Evolutionary conservation across 2,329 filamentous ascomycete genomes (phyloP).

Genomic region (Teratosphaeria viscida): DNA sequence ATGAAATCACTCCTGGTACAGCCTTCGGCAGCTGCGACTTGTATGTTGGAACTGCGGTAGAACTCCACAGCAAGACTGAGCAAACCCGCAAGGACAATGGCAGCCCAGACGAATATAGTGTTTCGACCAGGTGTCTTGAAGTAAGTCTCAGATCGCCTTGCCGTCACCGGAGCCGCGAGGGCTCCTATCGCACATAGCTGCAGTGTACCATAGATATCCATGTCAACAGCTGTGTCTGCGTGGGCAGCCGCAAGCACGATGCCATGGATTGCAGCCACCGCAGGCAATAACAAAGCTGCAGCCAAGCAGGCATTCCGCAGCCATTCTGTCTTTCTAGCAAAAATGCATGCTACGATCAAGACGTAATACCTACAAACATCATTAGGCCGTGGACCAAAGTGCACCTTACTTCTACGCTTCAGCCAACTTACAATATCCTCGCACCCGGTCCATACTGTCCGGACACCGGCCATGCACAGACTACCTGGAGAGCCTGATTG

Average conservation of each 20-base stretch:
- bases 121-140: slow-evolving; percentile 54
- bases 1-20: slow-evolving; percentile 28
- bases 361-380: slow-evolving; percentile 46
- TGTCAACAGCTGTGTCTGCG: slow-evolving; percentile 53
- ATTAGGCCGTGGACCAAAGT: not conserved
- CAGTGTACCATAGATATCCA: slow-evolving; percentile 59
- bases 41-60: slow-evolving; percentile 38
- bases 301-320: slow-evolving; percentile 53
- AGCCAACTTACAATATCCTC: slow-evolving; percentile 38
- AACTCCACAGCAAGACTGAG: slow-evolving; percentile 55
- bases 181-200: slow-evolving; percentile 58
- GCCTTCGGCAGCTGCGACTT: not conserved
- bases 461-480: slow-evolving; percentile 48
- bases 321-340: slow-evolving; percentile 53
- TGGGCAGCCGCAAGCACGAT: slow-evolving; percentile 52
- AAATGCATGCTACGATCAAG: slow-evolving; percentile 51
- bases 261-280: slow-evolving; percentile 53
- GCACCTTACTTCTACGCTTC: not conserved
- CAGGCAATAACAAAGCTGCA: slow-evolving; percentile 51
- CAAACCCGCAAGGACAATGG: slow-evolving; percentile 49
- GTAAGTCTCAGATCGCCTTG: slow-evolving; percentile 52
- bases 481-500: slow-evolving; percentile 29
- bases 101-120: slow-evolving; percentile 57
- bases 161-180: slow-evolving; percentile 52
- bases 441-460: slow-evolving; percentile 49